These are phyloP conservation scores for Parietaria judaica DNA, from an alignment of 306 rosid genomes.

Conservation along the genomic window DNA sequence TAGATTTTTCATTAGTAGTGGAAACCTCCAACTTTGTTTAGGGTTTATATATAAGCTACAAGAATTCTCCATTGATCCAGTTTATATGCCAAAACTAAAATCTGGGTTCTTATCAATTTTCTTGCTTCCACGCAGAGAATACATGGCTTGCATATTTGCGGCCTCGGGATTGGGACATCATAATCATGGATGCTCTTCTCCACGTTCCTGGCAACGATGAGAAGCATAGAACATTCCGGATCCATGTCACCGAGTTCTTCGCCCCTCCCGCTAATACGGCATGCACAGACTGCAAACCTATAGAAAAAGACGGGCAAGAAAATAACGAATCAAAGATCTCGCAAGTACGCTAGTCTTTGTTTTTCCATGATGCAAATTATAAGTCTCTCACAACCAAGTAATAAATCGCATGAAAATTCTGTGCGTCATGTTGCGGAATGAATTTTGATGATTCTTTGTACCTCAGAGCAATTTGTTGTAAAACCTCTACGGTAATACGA, in stretches of 20 bases:
- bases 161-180: conserved; percentile 78
- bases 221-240: conserved; percentile 50
- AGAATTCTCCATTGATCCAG: too few species aligned
- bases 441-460: conserved; percentile 1
- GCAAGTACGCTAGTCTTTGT: conserved; percentile 9
- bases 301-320: conserved; percentile 27
- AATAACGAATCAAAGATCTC: conserved; percentile 31
- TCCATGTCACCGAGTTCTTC: conserved; percentile 39
- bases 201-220: conserved; percentile 78
- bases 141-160: conserved; percentile 61
- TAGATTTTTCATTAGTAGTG: too few species aligned
- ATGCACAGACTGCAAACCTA: conserved; percentile 37
- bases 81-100: too few species aligned
- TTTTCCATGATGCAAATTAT: conserved; percentile 9
- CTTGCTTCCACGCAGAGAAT: conserved; percentile 35
- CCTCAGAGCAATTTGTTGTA: not conserved
- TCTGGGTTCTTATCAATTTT: too few species aligned
- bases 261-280: conserved; percentile 32
- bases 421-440: not conserved
- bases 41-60: too few species aligned
- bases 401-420: not conserved
- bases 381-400: not conserved
- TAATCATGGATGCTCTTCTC: conserved; percentile 86
- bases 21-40: not conserved
- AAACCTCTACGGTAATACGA: not conserved